phyloP scores from a whole-genome alignment of 2,329 filamentous ascomycete genomes.

The Botrytis paeoniae region DNA sequence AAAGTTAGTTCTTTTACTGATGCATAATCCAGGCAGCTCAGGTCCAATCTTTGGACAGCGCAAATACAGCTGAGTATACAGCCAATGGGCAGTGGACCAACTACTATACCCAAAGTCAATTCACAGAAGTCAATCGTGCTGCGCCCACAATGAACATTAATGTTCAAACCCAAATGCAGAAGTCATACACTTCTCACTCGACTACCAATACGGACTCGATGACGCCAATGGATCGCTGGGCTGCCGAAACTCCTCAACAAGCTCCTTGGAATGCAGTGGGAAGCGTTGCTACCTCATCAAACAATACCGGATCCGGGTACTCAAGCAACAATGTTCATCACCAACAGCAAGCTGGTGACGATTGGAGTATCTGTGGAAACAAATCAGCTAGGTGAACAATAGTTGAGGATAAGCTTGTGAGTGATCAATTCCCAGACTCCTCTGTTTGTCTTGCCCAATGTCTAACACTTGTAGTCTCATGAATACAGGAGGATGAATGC shows the following conservation, averaged over 20 bases:
- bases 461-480: background rate
- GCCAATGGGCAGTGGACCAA: background rate
- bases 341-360: background rate
- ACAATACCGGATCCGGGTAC: too few relatives aligned
- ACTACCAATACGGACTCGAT: background rate
- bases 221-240: background rate
- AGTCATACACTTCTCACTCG: background rate
- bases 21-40: background rate
- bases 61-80: background rate
- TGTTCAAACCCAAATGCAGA: background rate
- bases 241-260: background rate
- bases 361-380: conserved; percentile 12
- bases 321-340: background rate
- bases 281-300: background rate
- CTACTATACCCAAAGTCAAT: background rate
- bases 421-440: background rate
- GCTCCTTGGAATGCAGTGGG: background rate
- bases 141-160: too few relatives aligned
- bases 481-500: background rate
- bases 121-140: background rate
- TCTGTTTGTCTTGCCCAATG: background rate
- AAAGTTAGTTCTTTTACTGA: background rate
- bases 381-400: background rate
- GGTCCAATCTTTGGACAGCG: background rate
- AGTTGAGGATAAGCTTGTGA: background rate